Evolutionary conservation across 2,329 filamentous ascomycete genomes (phyloP), one percentile per base, ranked within the genome.

Genomic region (Ophiostoma ips): DNA sequence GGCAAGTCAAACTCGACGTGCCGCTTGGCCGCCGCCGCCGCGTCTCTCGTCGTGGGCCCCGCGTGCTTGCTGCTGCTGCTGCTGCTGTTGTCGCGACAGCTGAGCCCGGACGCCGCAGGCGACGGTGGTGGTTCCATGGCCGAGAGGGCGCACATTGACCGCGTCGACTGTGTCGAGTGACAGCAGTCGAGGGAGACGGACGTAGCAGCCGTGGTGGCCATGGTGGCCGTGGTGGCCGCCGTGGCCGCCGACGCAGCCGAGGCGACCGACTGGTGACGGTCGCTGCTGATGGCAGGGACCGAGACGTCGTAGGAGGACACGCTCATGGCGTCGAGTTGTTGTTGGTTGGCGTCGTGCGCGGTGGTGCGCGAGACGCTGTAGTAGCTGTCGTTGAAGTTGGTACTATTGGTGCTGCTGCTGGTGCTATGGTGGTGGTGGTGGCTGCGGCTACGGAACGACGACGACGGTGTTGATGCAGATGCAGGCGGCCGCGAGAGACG

Each of bases 261-360:
- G 21, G 61, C 55, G 44, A 69, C 61, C 0, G 68, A 71, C 41
- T 62, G 64, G 30, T 65, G 62, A 36, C 64, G 60, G 31, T 58
- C 61, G 9, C 61, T 60, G 31, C 63, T 55, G 15, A 62, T 62
- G 2, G 24, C 24, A 28, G 47, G 60, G 3, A 61, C 61, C 36
- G 64, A 61, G 46, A 66, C 57, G 19, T 57, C 63, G 51, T 58
- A 62, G 4, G 67, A 70, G 28, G 60, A 66, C 41, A 63, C 57
- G 59, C 55, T 55, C 40, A 24, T 21, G 2, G 24, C 28, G 7
- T 43, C 36, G 49, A 7, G 46, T 28, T 5, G 40, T 44, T 24
- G 24, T 44, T 3, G 21, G 11, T 31, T 6, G 30, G 30, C 30
- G 43, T 44, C 38, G 46, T 48, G n/a, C n/a, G n/a, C 47, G 38